Base-by-base conservation (phyloP, 306 rosid genomes). In the Glycine tomentella region DNA sequence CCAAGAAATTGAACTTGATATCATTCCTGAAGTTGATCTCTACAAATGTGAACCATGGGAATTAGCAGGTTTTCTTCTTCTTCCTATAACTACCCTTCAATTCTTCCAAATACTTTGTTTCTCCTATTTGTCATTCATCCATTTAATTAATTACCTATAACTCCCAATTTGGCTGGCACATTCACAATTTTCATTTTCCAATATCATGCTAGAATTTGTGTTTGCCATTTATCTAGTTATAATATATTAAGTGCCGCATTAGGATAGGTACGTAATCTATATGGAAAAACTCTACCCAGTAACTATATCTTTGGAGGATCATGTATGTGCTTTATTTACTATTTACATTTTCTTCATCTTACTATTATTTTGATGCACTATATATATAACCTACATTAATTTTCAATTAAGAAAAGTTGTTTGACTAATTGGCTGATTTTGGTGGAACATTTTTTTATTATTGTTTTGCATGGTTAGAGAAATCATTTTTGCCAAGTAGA, bases 1-100 rank as follows among this genome's bases (percentile, higher is more conserved):
- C 85, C 97, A 88, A 86, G 96, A 93, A 86, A 95, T 95, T 70
- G 99, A 95, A 83, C 98, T 95, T 72, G 99, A 95, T 74, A 95
- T 95, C 84, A 93, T 95, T 78, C 99, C 99, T 59, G 98, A 95
- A 80, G 94, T 95, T 79, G 99, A 95, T 91, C 98, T 95, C 87
- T 95, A 95, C 94, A 93, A 95, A 93, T 95, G 99, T 80, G 99
- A 95, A 84, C 99, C 99, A 3, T 95, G 99, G 99, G 99, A 95
- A 58, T 87, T 95, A 82, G 93, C 99, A 89, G 99, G 98, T 94
- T 11, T 73, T 11, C 46, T 42, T 50, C 14, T 25, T 25, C 31
- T 25, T 13, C 25, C 13, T 50, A 12, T 72, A 57, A 36, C 3
- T 13, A n/a, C 15, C 42, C 13, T 80, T 59, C 66, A 48, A 49